Conservation (phyloP, 2,329 filamentous ascomycete species). For the Cytospora piceae region DNA sequence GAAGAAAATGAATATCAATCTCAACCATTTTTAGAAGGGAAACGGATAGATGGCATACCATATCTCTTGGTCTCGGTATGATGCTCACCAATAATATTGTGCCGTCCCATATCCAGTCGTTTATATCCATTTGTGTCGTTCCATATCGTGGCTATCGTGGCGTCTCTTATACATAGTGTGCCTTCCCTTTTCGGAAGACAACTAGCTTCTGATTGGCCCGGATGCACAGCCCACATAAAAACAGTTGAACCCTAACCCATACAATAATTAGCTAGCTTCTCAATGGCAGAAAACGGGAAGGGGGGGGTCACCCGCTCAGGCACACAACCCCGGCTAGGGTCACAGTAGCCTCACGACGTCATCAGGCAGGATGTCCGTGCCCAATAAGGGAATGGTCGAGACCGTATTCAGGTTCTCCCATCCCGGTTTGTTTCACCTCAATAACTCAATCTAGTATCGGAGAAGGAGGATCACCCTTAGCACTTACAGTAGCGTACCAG, state of each 20-base stretch:
- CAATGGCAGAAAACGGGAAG: no score
- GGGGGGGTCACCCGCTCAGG: not conserved
- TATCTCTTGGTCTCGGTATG: no score
- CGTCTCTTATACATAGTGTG: not conserved
- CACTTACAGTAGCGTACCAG: not conserved
- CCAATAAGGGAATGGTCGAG: constrained; percentile 1
- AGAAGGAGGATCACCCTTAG: not conserved
- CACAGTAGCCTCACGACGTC: not conserved
- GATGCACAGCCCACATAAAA: not conserved
- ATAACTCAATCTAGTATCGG: not conserved
- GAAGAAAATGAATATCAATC: no score
- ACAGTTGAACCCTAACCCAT: not conserved
- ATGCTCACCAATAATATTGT: no score
- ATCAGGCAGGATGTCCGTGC: not conserved
- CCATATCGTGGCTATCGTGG: not conserved
- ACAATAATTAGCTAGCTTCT: not conserved
- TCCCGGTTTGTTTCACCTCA: not conserved
- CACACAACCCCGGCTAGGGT: not conserved
- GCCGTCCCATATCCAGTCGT: no score
- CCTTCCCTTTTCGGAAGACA: not conserved
- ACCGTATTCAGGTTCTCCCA: not conserved
- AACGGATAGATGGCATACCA: no score
- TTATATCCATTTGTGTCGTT: not conserved
- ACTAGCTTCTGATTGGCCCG: not conserved
- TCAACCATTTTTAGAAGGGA: not conserved